These are phyloP conservation scores for Zopfia rhizophila DNA, from an alignment of 2,329 filamentous ascomycete species.

Conservation along the genomic window DNA sequence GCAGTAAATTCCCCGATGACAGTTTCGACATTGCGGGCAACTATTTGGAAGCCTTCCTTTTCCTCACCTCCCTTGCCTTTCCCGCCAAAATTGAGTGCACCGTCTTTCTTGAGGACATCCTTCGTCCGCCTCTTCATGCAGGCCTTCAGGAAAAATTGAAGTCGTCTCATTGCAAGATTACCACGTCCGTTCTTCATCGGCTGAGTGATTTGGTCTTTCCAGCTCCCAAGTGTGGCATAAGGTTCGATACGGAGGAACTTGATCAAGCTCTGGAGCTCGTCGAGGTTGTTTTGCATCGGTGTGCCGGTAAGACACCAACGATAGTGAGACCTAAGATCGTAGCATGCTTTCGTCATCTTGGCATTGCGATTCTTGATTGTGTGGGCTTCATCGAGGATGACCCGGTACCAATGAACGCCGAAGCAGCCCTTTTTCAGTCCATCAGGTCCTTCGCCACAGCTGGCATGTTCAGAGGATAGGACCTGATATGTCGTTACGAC, in stretches of 20 bases:
- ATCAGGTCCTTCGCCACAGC: slow-evolving; percentile 69
- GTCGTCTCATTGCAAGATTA: slow-evolving; percentile 84
- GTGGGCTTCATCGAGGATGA: slow-evolving; percentile 96
- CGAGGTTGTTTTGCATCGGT: slow-evolving; percentile 97
- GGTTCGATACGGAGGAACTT: slow-evolving; percentile 92
- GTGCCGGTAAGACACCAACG: slow-evolving; percentile 97
- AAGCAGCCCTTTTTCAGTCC: slow-evolving; percentile 83
- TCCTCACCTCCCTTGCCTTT: slow-evolving; percentile 67
- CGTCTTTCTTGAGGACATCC: slow-evolving; percentile 90
- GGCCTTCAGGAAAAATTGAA: slow-evolving; percentile 86
- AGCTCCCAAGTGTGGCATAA: slow-evolving; percentile 84
- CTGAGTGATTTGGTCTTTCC: slow-evolving; percentile 90
- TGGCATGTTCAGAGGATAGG: slow-evolving; percentile 86
- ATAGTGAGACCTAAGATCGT: slow-evolving; percentile 83
- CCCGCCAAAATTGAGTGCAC: slow-evolving; percentile 80
- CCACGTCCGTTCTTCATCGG: slow-evolving; percentile 92
- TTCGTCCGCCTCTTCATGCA: slow-evolving; percentile 99
- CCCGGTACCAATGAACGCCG: slow-evolving; percentile 91
- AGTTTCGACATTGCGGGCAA: slow-evolving; percentile 86
- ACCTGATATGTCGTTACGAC: slow-evolving; percentile 98
- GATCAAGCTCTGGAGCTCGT: slow-evolving; percentile 93
- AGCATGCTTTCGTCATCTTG: slow-evolving; percentile 93
- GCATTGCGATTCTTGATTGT: slow-evolving; percentile 98
- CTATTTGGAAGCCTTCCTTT: slow-evolving; percentile 84
- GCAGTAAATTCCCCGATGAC: slow-evolving; percentile 81